Evolutionary conservation across 352 stramenopile genomes (phyloP).

Genomic region (Phytophthora quininea): DNA sequence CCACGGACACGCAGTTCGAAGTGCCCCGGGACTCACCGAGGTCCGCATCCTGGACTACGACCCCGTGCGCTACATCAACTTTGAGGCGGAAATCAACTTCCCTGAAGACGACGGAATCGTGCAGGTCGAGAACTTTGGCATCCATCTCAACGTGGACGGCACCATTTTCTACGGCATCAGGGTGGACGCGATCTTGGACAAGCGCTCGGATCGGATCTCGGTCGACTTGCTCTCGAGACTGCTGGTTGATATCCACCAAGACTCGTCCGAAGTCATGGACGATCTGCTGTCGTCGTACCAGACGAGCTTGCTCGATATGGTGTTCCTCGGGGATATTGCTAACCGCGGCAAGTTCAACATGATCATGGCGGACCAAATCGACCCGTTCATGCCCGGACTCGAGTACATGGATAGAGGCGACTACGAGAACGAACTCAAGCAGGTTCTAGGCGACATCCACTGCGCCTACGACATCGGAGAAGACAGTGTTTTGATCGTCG

Average conservation of each 20-base stretch:
- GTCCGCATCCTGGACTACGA: slow-evolving; percentile 97
- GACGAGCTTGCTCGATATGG: slow-evolving; percentile 91
- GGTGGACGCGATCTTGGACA: slow-evolving; percentile 95
- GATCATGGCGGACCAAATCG: slow-evolving; percentile 97
- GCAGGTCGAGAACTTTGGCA: slow-evolving; percentile 96
- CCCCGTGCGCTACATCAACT: slow-evolving; percentile 97
- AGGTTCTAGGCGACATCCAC: slow-evolving; percentile 92
- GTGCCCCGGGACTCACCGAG: slow-evolving; percentile 90
- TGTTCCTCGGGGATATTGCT: slow-evolving; percentile 92
- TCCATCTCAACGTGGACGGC: slow-evolving; percentile 70
- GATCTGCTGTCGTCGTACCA: slow-evolving; percentile 94
- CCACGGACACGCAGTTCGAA: slow-evolving; percentile 81
- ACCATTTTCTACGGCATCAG: slow-evolving; percentile 80
- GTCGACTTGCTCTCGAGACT: slow-evolving; percentile 94
- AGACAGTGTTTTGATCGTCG: slow-evolving; percentile 95
- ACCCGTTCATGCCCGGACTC: slow-evolving; percentile 93
- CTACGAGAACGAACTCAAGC: slow-evolving; percentile 97
- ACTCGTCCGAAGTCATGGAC: slow-evolving; percentile 94
- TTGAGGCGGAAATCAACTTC: slow-evolving; percentile 97
- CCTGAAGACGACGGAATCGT: slow-evolving; percentile 92
- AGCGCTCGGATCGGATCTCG: slow-evolving; percentile 95
- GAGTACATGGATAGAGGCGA: slow-evolving; percentile 98
- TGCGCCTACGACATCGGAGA: slow-evolving; percentile 95
- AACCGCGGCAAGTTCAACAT: slow-evolving; percentile 97
- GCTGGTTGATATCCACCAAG: slow-evolving; percentile 94